These are phyloP conservation scores for Amphibolis antarctica DNA, from an alignment of 106 monocot genomes.

Conservation along the genomic window DNA sequence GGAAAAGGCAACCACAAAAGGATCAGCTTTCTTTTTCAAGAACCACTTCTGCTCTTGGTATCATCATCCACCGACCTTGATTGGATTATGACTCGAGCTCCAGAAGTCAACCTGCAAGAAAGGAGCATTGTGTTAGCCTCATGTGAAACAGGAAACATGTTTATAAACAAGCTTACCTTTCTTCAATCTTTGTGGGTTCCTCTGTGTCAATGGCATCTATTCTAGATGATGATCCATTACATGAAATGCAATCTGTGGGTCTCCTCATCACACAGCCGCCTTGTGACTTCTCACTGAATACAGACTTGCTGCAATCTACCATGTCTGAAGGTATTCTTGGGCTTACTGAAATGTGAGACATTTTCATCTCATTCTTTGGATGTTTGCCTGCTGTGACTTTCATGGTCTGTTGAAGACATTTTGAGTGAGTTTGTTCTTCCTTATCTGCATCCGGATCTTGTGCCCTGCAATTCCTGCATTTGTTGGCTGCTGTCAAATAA, in stretches of 20 bases:
- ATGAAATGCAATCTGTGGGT: not conserved
- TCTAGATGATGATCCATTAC: not conserved
- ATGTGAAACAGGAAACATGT: not conserved
- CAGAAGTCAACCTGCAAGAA: constrained; percentile 2
- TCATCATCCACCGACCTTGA: not conserved
- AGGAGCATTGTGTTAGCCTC: not conserved
- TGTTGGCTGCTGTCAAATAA: not conserved
- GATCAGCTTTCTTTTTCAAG: too few relatives aligned
- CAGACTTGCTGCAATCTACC: not conserved
- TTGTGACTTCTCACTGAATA: not conserved
- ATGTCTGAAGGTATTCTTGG: constrained; percentile 1
- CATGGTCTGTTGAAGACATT: not conserved
- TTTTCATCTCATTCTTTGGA: not conserved
- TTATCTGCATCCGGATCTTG: not conserved
- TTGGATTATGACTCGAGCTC: constrained; percentile 5
- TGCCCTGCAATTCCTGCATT: not conserved
- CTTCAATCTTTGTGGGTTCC: constrained; percentile 4
- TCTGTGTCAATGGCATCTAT: not conserved
- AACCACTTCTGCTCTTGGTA: not conserved
- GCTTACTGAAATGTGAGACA: not conserved
- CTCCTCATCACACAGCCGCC: too few relatives aligned
- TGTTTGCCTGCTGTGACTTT: not conserved
- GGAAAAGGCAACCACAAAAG: too few relatives aligned
- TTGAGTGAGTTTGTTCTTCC: not conserved
- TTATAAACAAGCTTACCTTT: not conserved